Percentiles rank a stretch among this genome's conserved stretches.
These are phyloP conservation scores for Botrytis squamosa DNA, from an alignment of 2,329 filamentous ascomycete genomes.

Conservation along the genomic window DNA sequence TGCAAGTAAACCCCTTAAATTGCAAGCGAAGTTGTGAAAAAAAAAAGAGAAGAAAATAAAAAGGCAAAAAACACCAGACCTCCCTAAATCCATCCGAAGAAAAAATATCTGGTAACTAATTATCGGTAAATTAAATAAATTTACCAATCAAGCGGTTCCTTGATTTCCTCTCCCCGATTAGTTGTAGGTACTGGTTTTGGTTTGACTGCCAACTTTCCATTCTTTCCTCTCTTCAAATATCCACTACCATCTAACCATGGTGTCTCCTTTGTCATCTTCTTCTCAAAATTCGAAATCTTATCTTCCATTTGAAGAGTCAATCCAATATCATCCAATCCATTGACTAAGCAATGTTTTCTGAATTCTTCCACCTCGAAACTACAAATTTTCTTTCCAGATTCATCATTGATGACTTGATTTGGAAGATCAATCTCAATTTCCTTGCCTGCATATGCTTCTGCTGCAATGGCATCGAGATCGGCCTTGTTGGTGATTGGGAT, in stretches of 20 bases:
- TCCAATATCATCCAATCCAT: conserved; percentile 92
- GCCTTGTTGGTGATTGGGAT: conserved; percentile 59
- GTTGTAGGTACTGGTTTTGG: conserved; percentile 73
- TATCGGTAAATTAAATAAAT: not conserved
- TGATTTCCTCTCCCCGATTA: conserved; percentile 79
- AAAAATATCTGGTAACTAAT: not conserved
- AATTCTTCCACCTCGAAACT: conserved; percentile 88
- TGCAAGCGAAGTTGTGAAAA: not conserved
- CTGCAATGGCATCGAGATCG: conserved; percentile 22
- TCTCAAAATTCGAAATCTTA: conserved; percentile 82
- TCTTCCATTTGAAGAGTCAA: conserved; percentile 87
- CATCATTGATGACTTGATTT: conserved; percentile 76
- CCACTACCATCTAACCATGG: conserved; percentile 88
- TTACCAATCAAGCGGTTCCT: conserved; percentile 84
- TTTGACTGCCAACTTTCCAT: conserved; percentile 55
- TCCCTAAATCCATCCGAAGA: not conserved
- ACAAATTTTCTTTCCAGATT: conserved; percentile 68
- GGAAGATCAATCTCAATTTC: conserved; percentile 88
- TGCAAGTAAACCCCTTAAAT: not conserved
- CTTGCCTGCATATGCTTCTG: conserved; percentile 70
- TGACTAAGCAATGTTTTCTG: conserved; percentile 86
- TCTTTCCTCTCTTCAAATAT: conserved; percentile 64
- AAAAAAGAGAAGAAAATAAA: not conserved
- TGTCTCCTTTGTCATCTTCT: conserved; percentile 49
- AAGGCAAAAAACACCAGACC: not conserved